phyloP scores from a whole-genome alignment of 176 grass and related monocot genomes.

The Sorghum bicolor region DNA sequence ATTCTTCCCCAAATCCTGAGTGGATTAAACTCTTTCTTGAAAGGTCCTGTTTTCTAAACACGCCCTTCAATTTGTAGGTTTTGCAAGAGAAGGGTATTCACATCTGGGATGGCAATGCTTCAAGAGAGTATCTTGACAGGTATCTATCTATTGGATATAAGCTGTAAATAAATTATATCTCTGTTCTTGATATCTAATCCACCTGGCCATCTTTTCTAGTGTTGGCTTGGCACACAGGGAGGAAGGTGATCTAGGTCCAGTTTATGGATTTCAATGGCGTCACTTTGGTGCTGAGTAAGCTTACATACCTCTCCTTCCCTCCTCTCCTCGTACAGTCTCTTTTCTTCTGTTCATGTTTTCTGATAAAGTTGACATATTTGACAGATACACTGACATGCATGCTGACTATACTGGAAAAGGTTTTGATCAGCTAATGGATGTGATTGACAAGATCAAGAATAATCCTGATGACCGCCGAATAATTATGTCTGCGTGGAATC shows the following conservation, averaged over 20 bases:
- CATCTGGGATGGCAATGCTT: conserved; percentile 96
- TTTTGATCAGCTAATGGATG: conserved; percentile 78
- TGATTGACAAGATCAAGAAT: conserved; percentile 87
- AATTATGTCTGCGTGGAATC: conserved; percentile 76
- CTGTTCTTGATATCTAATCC: conserved; percentile 8
- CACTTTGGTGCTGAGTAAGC: conserved; percentile 87
- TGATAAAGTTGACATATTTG: neutral
- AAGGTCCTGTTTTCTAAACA: neutral
- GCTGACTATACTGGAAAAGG: conserved; percentile 80
- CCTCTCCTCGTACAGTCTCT: neutral
- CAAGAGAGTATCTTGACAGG: conserved; percentile 92
- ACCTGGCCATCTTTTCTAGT: conserved; percentile 42
- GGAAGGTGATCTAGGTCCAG: conserved; percentile 80
- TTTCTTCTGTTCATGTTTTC: neutral
- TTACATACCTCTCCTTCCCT: neutral
- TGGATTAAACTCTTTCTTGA: neutral
- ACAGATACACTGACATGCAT: conserved; percentile 76
- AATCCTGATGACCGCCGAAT: conserved; percentile 76
- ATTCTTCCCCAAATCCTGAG: neutral
- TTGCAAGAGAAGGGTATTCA: conserved; percentile 78
- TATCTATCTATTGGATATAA: conserved; percentile 24
- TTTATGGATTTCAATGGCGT: conserved; percentile 94
- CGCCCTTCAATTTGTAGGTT: conserved; percentile 37
- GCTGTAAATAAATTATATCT: neutral
- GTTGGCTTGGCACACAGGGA: conserved; percentile 62